Evolutionary conservation across 768 basidiomycete genomes (phyloP), one percentile per base, ranked within the genome.

Genomic region (Dentipellis sp.): DNA sequence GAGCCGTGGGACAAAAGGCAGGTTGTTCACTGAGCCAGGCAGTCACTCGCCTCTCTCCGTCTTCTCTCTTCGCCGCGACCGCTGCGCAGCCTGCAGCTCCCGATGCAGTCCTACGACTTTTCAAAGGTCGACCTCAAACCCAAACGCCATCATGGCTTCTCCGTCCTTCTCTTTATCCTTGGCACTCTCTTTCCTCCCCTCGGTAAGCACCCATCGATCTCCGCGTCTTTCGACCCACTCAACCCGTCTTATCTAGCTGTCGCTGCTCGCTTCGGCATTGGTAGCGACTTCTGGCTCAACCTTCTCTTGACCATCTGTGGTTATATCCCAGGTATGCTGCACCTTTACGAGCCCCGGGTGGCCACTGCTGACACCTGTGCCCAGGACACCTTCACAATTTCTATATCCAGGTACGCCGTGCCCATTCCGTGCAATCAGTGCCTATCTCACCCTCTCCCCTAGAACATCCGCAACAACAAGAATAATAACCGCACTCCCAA

Each of bases 401-500:
- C 67, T 93, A 93, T 74, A 90, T 93, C 57, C 89, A 49, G 48
- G 48, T 49, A 22, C 48, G 14, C 22, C 48, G 17, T 22, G 22
- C 14, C 48, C 14, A 21, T 49, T 22, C 19, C 22, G 17, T 17
- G 17, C 29, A n/a, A n/a, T 49, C 14, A n/a, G 17, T 16, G 29
- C 48, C 48, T 22, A 14, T 29, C 48, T 49, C 17, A 49, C 29
- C 14, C 21, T 49, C 16, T 40, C 48, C 48, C 48, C 48, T 22
- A 97, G 85, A 97, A 97, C 71, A 84, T 97, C 61, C 78, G 94
- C 56, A 97, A 97, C 74, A 97, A 97, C 76, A 91, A 94, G 77
- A 94, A 83, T 63, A 81, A 89, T 67, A 76, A 79, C 12, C 84
- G 94, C 46, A 97, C 94, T n/a, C 94, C 94, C 17, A 94, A 97